These are phyloP conservation scores for Cytospora piceae DNA, from an alignment of 2,329 filamentous ascomycete genomes.

Conservation along the genomic window DNA sequence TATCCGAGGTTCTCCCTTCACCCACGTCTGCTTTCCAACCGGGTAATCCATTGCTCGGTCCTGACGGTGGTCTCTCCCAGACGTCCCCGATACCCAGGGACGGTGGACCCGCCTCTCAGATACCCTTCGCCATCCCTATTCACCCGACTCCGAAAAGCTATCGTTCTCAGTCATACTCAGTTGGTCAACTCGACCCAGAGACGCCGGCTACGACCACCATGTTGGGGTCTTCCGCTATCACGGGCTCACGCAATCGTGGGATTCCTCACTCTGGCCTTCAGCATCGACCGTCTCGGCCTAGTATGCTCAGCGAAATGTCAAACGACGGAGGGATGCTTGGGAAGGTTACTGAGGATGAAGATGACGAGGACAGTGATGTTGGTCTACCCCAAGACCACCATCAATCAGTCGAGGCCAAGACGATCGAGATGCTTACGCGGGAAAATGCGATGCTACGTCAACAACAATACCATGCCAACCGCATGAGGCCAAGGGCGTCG, in stretches of 20 bases:
- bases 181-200: conserved; percentile 83
- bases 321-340: conserved; percentile 64
- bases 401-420: conserved; percentile 62
- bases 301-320: conserved; percentile 74
- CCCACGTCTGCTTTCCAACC: conserved; percentile 65
- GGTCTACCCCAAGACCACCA: conserved; percentile 46
- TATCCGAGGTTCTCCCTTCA: conserved; percentile 75
- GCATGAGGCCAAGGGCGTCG: conserved; percentile 61
- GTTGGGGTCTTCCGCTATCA: conserved; percentile 52
- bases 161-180: conserved; percentile 94
- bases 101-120: conserved; percentile 62
- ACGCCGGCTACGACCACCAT: conserved; percentile 43
- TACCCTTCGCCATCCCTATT: conserved; percentile 85
- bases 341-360: conserved; percentile 72
- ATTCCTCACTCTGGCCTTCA: conserved; percentile 71
- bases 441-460: conserved; percentile 67
- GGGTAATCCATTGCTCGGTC: conserved; percentile 52
- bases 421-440: conserved; percentile 63
- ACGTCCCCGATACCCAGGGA: conserved; percentile 57
- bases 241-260: conserved; percentile 55
- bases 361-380: conserved; percentile 59
- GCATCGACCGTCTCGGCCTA: conserved; percentile 78
- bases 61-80: conserved; percentile 51
- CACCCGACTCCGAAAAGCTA: conserved; percentile 92
- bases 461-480: conserved; percentile 56